These are phyloP conservation scores for Heritiera fomes DNA, from an alignment of 345 rosid genomes.

Conservation along the genomic window DNA sequence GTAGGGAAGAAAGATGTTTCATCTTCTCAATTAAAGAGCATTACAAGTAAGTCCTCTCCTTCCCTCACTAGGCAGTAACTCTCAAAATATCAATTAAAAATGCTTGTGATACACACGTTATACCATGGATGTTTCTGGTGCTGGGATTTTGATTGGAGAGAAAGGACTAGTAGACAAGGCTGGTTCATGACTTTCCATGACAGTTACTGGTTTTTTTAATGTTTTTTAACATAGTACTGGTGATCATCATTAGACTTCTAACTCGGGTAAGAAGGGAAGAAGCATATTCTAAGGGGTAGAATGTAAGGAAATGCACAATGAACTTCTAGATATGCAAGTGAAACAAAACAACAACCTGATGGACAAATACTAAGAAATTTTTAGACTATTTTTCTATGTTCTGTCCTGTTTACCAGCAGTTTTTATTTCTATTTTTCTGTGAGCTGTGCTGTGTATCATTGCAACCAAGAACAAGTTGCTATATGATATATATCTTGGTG, in stretches of 20 bases:
- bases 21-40: background rate
- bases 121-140: background rate
- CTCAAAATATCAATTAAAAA: background rate
- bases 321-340: background rate
- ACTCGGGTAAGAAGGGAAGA: too few species aligned
- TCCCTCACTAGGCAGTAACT: background rate
- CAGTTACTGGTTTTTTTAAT: background rate
- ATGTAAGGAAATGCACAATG: background rate
- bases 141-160: background rate
- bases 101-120: too few species aligned
- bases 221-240: background rate
- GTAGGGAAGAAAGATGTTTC: background rate
- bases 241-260: too few species aligned
- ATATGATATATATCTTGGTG: background rate
- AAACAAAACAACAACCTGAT: too few species aligned
- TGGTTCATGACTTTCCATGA: background rate
- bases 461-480: background rate
- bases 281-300: background rate
- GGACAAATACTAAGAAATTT: background rate
- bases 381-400: background rate
- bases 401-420: background rate
- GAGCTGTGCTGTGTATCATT: background rate
- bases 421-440: background rate
- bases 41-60: too few species aligned
- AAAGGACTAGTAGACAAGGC: background rate